Evolutionary conservation across 2,329 filamentous ascomycete species (phyloP), one percentile per base, ranked within the genome.

Genomic region (Grosmannia huntii): DNA sequence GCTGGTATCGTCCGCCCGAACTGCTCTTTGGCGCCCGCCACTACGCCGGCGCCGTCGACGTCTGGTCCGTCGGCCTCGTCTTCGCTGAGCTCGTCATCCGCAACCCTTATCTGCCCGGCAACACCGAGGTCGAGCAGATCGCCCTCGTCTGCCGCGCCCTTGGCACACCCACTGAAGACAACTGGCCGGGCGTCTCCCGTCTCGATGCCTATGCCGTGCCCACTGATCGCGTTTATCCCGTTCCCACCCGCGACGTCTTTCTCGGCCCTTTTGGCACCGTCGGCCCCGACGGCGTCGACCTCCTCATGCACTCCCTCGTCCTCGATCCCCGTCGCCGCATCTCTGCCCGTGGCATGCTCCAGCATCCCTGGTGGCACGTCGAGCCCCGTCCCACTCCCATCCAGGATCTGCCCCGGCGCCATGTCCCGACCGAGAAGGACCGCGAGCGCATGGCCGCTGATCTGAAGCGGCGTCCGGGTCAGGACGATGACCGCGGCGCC

Each of bases 1-100:
- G 90, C 63, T 99, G 94, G 90, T 99, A 97, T 75, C 82, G 92
- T 1, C 91, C 94, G 0, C 91, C 91, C 0, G 94, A 99, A 76
- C 81, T 99, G 25, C 84, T 97, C 62, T 96, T 92, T 68, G 90
- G 91, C 60, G 90, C 90, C 2, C 82, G 84, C 59, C 89, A 94
- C 73, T 99, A 99, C 74, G 85, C 85, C 50, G 90, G 90, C 27
- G 88, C 86, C 7, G 94, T 96, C 23, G 94, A 99, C 69, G 79
- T 99, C 60, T 99, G 94, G 92, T 91, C 87, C 53, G 87, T 95
- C 58, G 94, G 90, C 54, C 84, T 89, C 68, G 90, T 99, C 12
- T 94, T 99, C 65, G 92, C 91, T 33, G 94, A 99, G 72, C 81
- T 99, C 56, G 77, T 96, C 59, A 77, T 92, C 60, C 83, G 94